Conservation (phyloP, 495 filamentous ascomycete species). For the Apiosordaria backusii region DNA sequence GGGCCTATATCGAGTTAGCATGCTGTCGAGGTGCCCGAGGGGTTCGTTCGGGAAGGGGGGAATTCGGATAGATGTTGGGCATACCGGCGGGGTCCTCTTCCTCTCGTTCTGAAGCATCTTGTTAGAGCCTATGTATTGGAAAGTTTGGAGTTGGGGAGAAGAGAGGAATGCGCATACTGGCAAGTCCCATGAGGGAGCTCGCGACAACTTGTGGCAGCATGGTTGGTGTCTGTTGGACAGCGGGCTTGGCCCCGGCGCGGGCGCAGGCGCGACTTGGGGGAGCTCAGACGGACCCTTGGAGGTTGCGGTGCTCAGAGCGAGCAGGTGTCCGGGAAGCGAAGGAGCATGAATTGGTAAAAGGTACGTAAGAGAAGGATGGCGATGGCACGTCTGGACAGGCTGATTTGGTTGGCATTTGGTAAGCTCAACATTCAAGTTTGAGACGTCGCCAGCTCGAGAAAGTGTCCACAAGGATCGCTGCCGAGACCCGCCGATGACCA, state of each 20-base stretch:
- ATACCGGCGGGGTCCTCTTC: slow-evolving; percentile 52
- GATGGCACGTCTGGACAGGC: background rate
- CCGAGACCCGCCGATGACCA: background rate
- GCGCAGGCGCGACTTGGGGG: background rate
- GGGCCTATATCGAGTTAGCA: slow-evolving; percentile 30
- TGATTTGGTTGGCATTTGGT: slow-evolving; percentile 8
- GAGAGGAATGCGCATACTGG: slow-evolving; percentile 32
- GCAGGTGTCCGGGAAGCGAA: slow-evolving; percentile 5
- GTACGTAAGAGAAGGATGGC: slow-evolving; percentile 10
- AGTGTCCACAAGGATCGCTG: slow-evolving; percentile 4
- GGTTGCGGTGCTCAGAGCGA: slow-evolving; percentile 4
- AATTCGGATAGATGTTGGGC: slow-evolving; percentile 8
- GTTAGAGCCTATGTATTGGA: slow-evolving; percentile 20
- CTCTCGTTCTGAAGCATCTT: slow-evolving; percentile 42
- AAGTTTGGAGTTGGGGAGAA: background rate
- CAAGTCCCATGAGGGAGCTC: slow-evolving; percentile 40
- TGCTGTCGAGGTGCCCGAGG: background rate
- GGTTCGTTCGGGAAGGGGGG: background rate
- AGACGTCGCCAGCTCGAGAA: slow-evolving; percentile 25
- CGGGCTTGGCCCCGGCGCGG: slow-evolving; percentile 15
- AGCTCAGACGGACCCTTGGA: background rate
- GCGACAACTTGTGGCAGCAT: slow-evolving; percentile 35
- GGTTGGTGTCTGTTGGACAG: slow-evolving; percentile 11
- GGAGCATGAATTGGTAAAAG: slow-evolving; percentile 20
- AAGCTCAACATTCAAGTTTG: slow-evolving; percentile 7